Evolutionary conservation across 2,329 filamentous ascomycete genomes (phyloP).

Genomic region (Talaromyces sp.): DNA sequence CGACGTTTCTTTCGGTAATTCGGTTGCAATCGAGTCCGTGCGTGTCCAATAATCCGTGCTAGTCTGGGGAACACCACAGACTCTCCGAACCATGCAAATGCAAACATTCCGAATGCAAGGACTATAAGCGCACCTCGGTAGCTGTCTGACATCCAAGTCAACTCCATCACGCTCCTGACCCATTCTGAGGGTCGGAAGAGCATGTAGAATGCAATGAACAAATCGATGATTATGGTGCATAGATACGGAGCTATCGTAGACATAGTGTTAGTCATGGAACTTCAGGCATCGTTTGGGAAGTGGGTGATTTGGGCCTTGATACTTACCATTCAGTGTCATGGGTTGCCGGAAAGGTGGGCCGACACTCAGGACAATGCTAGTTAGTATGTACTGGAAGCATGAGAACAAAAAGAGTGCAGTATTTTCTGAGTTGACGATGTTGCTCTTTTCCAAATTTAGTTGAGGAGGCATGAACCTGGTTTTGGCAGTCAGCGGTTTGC

Average conservation of each 20-base stretch:
- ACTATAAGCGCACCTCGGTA: constrained; percentile 75
- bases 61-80: constrained; percentile 68
- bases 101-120: constrained; percentile 71
- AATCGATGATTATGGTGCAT: constrained; percentile 69
- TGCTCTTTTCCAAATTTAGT: constrained; percentile 75
- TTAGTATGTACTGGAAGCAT: constrained; percentile 93
- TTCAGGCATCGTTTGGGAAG: neutral
- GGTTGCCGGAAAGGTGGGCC: constrained; percentile 85
- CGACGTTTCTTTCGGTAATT: constrained; percentile 75
- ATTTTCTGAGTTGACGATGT: constrained; percentile 90
- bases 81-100: constrained; percentile 71
- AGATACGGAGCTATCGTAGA: constrained; percentile 73
- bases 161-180: constrained; percentile 76
- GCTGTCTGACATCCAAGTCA: constrained; percentile 72
- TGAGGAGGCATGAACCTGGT: constrained; percentile 75
- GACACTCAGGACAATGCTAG: constrained; percentile 86
- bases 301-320: neutral
- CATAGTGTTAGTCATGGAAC: constrained; percentile 22
- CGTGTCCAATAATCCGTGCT: constrained; percentile 66
- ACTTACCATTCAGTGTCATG: constrained; percentile 76
- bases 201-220: constrained; percentile 76
- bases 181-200: constrained; percentile 71
- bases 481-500: constrained; percentile 19
- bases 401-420: constrained; percentile 86
- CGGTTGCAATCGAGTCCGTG: constrained; percentile 60